A percentile compares a stretch with the other conserved stretches of the same genome.
These are phyloP conservation scores for Wickerhamia fluorescens DNA, from an alignment of 805 yeast genomes.

Conservation along the genomic window DNA sequence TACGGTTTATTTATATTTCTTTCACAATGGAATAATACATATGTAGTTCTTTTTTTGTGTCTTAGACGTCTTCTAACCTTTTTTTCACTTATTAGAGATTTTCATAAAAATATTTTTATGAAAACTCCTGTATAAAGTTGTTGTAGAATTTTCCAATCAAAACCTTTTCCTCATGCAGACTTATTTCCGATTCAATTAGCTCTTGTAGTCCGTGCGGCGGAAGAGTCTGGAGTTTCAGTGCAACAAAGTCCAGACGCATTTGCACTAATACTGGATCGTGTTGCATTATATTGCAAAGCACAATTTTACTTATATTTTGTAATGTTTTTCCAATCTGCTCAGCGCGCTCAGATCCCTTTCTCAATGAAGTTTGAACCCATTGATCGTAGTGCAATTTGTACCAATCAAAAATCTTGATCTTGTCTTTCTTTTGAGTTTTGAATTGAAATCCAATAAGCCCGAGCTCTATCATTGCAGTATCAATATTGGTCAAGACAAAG, in stretches of 20 bases:
- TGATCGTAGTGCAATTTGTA: conserved; percentile 43
- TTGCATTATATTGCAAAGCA: conserved; percentile 35
- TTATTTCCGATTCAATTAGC: conserved; percentile 13
- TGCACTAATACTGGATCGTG: conserved; percentile 22
- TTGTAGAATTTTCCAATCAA: conserved; percentile 10
- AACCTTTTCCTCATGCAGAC: conserved; percentile 14
- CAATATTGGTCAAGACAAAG: conserved; percentile 51
- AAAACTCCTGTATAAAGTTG: conserved; percentile 4
- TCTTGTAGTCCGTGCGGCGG: conserved; percentile 34
- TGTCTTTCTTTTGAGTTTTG: conserved; percentile 22
- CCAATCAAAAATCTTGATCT: conserved; percentile 49
- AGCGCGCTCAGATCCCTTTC: conserved; percentile 40
- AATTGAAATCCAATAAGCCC: conserved; percentile 49
- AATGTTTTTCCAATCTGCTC: conserved; percentile 41
- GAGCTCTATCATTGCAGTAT: conserved; percentile 46
- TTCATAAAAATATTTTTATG: too few relatives aligned
- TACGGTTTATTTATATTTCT: too few relatives aligned
- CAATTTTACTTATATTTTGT: conserved; percentile 33
- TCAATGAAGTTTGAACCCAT: conserved; percentile 44
- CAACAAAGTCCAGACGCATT: conserved; percentile 21
- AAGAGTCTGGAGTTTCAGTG: conserved; percentile 20
- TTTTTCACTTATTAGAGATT: too few relatives aligned
- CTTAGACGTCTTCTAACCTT: too few relatives aligned
- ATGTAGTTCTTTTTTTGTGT: too few relatives aligned
- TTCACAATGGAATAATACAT: too few relatives aligned